Conservation (phyloP, 1,284 basidiomycete species). For the Sanghuangporus baumii region DNA sequence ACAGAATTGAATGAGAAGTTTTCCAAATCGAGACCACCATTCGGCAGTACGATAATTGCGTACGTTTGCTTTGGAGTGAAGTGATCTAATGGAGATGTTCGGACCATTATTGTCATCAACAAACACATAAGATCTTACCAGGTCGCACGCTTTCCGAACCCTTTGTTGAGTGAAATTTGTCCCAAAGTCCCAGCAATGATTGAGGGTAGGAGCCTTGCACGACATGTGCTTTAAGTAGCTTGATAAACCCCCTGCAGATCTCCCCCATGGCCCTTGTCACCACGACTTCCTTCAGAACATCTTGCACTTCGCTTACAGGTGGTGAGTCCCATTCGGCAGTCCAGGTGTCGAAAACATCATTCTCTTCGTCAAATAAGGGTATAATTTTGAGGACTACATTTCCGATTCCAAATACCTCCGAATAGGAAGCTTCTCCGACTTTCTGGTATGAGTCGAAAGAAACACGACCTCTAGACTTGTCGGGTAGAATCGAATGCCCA, state of each 20-base stretch:
- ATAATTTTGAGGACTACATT: constrained; percentile 86
- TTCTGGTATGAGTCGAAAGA: constrained; percentile 52
- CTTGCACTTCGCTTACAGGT: constrained; percentile 61
- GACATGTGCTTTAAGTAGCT: constrained; percentile 73
- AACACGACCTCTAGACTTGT: constrained; percentile 22
- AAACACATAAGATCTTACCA: constrained; percentile 41
- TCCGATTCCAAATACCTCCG: constrained; percentile 91
- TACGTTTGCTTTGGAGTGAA: constrained; percentile 77
- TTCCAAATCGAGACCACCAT: constrained; percentile 89
- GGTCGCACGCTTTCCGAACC: constrained; percentile 86
- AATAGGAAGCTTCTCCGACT: constrained; percentile 95
- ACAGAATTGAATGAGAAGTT: constrained; percentile 56
- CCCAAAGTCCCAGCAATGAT: constrained; percentile 78
- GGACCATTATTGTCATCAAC: too few species aligned
- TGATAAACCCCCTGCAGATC: constrained; percentile 71
- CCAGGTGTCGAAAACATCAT: constrained; percentile 2
- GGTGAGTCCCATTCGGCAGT: constrained; percentile 46
- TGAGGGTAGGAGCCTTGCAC: constrained; percentile 84
- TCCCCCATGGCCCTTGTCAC: constrained; percentile 77
- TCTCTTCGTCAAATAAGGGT: constrained; percentile 55
- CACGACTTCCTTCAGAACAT: constrained; percentile 84
- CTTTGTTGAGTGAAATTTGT: constrained; percentile 64
- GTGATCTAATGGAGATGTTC: constrained; percentile 36
- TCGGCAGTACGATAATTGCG: constrained; percentile 81
- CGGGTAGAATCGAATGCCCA: constrained; percentile 38